phyloP scores from a whole-genome alignment of 129 eudicot species.

The Saussurea involucrata region DNA sequence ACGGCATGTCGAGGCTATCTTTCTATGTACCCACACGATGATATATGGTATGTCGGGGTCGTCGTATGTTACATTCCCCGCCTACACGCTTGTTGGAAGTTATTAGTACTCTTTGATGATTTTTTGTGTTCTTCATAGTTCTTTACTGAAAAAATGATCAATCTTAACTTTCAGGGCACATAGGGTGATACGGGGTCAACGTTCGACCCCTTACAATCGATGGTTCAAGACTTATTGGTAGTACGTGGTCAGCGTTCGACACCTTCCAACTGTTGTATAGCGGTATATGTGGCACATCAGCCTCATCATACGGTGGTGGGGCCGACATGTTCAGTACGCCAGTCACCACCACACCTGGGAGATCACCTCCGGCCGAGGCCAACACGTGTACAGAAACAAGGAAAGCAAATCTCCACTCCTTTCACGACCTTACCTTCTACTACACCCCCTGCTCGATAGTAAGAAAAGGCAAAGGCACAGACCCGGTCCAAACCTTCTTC shows the following conservation, averaged over 20 bases:
- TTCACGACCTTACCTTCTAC: no score
- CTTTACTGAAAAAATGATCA: background rate
- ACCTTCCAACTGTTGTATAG: background rate
- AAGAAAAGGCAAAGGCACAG: no score
- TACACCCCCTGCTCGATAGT: no score
- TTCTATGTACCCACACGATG: background rate
- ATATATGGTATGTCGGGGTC: background rate
- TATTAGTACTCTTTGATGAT: background rate
- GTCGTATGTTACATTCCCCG: background rate
- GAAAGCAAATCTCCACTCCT: no score
- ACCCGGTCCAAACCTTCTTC: no score
- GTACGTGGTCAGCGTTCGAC: background rate
- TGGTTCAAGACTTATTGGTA: background rate
- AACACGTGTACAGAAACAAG: no score
- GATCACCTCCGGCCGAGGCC: background rate
- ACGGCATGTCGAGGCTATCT: no score
- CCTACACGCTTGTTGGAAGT: background rate
- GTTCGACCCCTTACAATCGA: background rate
- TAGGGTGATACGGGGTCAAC: background rate
- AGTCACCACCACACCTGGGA: background rate
- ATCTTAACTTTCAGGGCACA: background rate
- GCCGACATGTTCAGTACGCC: background rate
- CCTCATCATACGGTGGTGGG: background rate
- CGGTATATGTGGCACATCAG: background rate
- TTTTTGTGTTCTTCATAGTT: background rate